phyloP scores from a whole-genome alignment of 768 basidiomycete genomes.

The Polyporus arcularius region DNA sequence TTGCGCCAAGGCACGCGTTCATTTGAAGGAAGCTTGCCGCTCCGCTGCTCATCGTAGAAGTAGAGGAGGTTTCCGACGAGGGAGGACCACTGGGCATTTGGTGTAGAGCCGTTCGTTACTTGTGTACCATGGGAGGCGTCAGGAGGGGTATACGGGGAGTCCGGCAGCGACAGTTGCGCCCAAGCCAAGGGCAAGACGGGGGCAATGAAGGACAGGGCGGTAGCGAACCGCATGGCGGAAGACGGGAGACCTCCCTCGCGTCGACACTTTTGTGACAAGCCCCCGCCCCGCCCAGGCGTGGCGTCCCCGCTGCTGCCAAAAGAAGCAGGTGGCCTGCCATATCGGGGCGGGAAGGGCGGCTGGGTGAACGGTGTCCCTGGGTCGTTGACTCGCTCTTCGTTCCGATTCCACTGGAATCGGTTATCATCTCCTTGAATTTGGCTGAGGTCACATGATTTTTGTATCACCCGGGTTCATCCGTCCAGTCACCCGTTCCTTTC shows the following conservation, averaged over 20 bases:
- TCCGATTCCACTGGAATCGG: no score
- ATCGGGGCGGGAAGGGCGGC: background rate
- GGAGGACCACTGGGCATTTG: slow-evolving; percentile 81
- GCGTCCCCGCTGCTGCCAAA: slow-evolving; percentile 5
- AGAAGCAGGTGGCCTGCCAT: slow-evolving; percentile 1
- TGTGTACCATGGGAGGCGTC: slow-evolving; percentile 54
- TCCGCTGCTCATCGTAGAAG: slow-evolving; percentile 92
- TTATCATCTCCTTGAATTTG: no score
- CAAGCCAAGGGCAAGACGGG: background rate
- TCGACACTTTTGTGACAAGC: background rate
- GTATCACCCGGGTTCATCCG: no score
- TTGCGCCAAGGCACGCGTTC: slow-evolving; percentile 90
- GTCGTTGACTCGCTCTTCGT: no score
- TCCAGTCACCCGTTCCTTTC: no score
- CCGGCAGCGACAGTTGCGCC: slow-evolving; percentile 63
- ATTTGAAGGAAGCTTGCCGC: slow-evolving; percentile 64
- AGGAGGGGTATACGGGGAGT: slow-evolving; percentile 66
- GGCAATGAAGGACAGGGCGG: background rate
- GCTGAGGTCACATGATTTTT: no score
- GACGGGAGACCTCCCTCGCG: background rate
- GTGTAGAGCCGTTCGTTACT: slow-evolving; percentile 24
- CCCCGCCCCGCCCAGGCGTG: background rate
- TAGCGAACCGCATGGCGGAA: slow-evolving; percentile 4
- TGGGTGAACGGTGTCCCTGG: no score
- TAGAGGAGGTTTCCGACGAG: slow-evolving; percentile 80